These are phyloP conservation scores for Betula pendula DNA, from an alignment of 306 rosid genomes.

Conservation along the genomic window DNA sequence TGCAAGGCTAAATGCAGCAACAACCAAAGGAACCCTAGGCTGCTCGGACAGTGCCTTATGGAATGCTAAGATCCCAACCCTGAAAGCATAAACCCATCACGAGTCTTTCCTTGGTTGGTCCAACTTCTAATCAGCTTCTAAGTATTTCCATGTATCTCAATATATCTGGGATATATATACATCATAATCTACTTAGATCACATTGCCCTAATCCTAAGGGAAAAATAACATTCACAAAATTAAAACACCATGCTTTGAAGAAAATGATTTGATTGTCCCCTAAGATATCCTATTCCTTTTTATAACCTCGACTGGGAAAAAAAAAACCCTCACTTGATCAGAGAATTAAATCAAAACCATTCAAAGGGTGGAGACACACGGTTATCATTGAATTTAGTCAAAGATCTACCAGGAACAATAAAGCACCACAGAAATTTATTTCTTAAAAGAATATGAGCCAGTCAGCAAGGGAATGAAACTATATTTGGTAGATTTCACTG, in stretches of 20 bases:
- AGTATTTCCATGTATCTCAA: constrained; percentile 2
- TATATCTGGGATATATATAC: background rate
- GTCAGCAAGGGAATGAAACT: background rate
- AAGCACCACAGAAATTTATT: background rate
- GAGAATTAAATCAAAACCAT: background rate
- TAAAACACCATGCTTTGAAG: too few species aligned
- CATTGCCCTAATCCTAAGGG: background rate
- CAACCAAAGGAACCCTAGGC: constrained; percentile 64
- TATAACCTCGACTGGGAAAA: too few species aligned
- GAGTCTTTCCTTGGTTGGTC: constrained; percentile 34
- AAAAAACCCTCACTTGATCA: too few species aligned
- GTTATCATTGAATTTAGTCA: background rate
- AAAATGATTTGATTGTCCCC: too few species aligned
- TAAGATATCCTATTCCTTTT: too few species aligned
- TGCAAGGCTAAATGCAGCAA: constrained; percentile 84
- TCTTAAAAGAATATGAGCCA: background rate
- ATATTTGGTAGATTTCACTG: background rate
- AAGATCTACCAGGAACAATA: background rate
- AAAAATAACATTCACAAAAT: too few species aligned
- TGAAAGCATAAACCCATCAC: constrained; percentile 46
- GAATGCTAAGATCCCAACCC: constrained; percentile 83
- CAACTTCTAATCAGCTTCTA: constrained; percentile 22
- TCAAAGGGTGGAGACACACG: background rate
- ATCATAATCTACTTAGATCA: constrained; percentile 6
- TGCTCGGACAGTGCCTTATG: constrained; percentile 66